These are phyloP conservation scores for Penicillium expansum DNA, from an alignment of 2,329 filamentous ascomycete species.

Conservation along the genomic window DNA sequence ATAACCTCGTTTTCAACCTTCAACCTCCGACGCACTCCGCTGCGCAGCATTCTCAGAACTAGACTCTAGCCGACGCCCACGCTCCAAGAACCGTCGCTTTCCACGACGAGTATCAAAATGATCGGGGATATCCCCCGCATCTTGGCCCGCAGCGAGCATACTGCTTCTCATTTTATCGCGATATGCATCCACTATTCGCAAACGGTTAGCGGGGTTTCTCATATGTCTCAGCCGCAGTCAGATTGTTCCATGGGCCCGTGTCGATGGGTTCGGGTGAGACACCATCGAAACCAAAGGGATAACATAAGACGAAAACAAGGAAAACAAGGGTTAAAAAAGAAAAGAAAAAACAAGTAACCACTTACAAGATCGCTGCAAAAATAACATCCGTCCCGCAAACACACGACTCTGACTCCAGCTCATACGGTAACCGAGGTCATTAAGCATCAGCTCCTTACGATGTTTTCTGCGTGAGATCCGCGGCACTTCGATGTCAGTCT, in stretches of 20 bases:
- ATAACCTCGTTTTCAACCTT: slow-evolving; percentile 19
- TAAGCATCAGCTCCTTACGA: slow-evolving; percentile 81
- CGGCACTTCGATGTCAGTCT: slow-evolving; percentile 72
- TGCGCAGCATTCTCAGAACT: slow-evolving; percentile 29
- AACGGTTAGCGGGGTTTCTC: slow-evolving; percentile 9
- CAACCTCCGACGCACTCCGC: slow-evolving; percentile 40
- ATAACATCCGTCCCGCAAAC: slow-evolving; percentile 81
- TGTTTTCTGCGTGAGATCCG: slow-evolving; percentile 67
- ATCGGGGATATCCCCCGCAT: slow-evolving; percentile 68
- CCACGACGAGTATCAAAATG: slow-evolving; percentile 88
- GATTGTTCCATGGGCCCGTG: slow-evolving; percentile 8
- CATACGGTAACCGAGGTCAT: slow-evolving; percentile 92
- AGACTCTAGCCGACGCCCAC: slow-evolving; percentile 20
- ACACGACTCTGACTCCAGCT: slow-evolving; percentile 93
- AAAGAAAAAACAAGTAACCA: slow-evolving; percentile 33
- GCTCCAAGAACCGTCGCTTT: slow-evolving; percentile 71
- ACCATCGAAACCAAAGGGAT: slow-evolving; percentile 8
- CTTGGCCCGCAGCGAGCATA: slow-evolving; percentile 75
- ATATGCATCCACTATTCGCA: slow-evolving; percentile 78
- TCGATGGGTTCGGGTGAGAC: neutral
- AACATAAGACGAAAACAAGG: slow-evolving; percentile 1
- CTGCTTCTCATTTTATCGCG: slow-evolving; percentile 84
- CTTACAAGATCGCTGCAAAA: slow-evolving; percentile 88
- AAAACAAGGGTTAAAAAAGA: no score
- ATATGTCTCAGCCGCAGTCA: neutral